phyloP scores from a whole-genome alignment of 169 alveolate species.

The Babesia ovata region DNA sequence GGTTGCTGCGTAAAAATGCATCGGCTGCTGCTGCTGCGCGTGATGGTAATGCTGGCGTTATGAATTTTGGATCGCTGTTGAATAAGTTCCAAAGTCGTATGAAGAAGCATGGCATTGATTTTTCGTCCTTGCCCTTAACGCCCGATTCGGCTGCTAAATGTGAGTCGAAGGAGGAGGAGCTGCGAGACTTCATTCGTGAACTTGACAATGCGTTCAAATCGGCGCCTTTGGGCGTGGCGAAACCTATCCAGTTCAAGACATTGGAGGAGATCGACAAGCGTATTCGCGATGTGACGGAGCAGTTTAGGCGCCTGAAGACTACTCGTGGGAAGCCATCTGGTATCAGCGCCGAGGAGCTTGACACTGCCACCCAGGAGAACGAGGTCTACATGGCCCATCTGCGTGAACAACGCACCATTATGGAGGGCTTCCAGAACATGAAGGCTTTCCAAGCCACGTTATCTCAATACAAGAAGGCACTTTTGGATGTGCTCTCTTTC shows the following conservation, averaged over 20 bases:
- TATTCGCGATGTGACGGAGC: constrained; percentile 34
- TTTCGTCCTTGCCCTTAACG: constrained; percentile 13
- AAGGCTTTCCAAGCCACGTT: constrained; percentile 35
- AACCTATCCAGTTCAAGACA: constrained; percentile 39
- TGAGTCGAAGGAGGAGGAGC: constrained; percentile 32
- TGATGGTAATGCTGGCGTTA: neutral
- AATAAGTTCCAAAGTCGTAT: constrained; percentile 31
- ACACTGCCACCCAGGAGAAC: constrained; percentile 33
- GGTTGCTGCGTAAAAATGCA: constrained; percentile 48
- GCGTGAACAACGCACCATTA: constrained; percentile 37
- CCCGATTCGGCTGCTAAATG: neutral
- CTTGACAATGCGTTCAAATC: constrained; percentile 37
- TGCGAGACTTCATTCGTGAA: constrained; percentile 17
- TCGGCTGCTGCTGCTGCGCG: constrained; percentile 8
- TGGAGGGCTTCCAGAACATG: constrained; percentile 43
- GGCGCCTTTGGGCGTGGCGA: constrained; percentile 17
- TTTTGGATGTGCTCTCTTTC: constrained; percentile 1
- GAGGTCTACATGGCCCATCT: constrained; percentile 50
- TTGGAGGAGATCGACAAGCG: constrained; percentile 48
- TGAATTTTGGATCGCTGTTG: constrained; percentile 9
- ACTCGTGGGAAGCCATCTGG: constrained; percentile 23
- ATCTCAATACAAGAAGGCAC: constrained; percentile 18
- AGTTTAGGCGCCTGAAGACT: constrained; percentile 35
- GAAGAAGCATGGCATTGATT: constrained; percentile 35
- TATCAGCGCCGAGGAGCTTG: constrained; percentile 26